Percentiles rank a stretch among this genome's conserved stretches.
Evolutionary conservation across 257 asterid species (phyloP).

Genomic region (Echites panduratus): DNA sequence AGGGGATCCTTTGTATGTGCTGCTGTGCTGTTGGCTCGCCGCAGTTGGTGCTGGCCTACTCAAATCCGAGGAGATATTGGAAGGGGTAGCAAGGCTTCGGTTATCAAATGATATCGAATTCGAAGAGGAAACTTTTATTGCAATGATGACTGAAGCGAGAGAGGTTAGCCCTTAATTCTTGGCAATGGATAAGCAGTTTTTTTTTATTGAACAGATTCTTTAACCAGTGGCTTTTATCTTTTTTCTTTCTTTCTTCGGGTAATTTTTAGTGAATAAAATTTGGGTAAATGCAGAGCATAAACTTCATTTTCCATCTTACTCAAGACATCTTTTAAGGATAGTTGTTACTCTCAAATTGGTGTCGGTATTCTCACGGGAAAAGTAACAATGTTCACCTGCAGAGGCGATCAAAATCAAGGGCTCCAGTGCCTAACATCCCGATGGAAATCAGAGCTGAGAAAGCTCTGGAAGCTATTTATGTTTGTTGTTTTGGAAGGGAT

Average conservation of each 20-base stretch:
- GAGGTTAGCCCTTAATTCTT: conserved; percentile 43
- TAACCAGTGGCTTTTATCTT: no score
- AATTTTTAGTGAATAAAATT: background rate
- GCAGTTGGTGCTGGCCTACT: conserved; percentile 95
- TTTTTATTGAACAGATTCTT: no score
- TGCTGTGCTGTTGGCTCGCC: conserved; percentile 88
- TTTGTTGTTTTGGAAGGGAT: conserved; percentile 71
- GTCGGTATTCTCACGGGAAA: background rate
- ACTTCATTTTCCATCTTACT: background rate
- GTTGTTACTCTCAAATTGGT: no score
- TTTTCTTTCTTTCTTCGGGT: no score
- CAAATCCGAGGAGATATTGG: conserved; percentile 90
- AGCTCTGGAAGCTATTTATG: conserved; percentile 81
- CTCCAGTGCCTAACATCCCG: conserved; percentile 56
- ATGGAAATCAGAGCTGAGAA: conserved; percentile 83
- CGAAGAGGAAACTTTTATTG: conserved; percentile 81
- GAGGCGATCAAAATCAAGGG: conserved; percentile 54
- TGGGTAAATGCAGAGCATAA: background rate
- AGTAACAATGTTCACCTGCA: conserved; percentile 19
- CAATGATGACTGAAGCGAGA: conserved; percentile 78
- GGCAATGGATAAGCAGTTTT: background rate
- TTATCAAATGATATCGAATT: conserved; percentile 83
- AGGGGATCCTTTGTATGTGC: conserved; percentile 85
- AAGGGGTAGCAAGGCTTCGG: conserved; percentile 88
- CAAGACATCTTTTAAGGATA: background rate